phyloP scores from a whole-genome alignment of 345 rosid species.

The Melastoma malabathricum region DNA sequence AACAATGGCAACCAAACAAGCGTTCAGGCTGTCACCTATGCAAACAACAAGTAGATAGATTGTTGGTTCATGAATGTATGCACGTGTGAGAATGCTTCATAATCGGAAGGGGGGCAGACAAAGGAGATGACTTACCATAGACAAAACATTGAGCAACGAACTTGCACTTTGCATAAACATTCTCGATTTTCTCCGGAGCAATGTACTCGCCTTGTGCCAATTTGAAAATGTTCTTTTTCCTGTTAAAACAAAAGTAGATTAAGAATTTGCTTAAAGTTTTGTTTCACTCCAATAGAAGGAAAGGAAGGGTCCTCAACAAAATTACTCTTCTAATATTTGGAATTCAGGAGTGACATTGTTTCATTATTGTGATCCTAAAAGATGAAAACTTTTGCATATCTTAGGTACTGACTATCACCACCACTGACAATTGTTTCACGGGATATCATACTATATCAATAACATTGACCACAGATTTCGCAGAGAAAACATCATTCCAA shows the following conservation, averaged over 20 bases:
- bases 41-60: conserved; percentile 3
- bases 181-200: conserved; percentile 98
- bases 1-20: conserved; percentile 74
- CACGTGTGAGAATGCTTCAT: too few species aligned
- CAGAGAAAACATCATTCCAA: too few species aligned
- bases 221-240: conserved; percentile 98
- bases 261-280: background rate
- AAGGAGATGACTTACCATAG: conserved; percentile 33
- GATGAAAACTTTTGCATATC: too few species aligned
- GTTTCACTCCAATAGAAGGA: background rate
- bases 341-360: too few species aligned
- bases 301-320: background rate
- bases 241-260: conserved; percentile 13
- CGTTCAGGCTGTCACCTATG: conserved; percentile 92
- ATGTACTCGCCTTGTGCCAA: conserved; percentile 98
- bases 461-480: too few species aligned
- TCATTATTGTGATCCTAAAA: too few species aligned
- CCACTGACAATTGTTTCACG: too few species aligned
- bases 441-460: too few species aligned
- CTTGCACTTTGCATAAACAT: conserved; percentile 82
- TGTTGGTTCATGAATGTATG: too few species aligned
- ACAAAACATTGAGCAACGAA: conserved; percentile 74
- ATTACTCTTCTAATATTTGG: too few species aligned
- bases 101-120: conserved; percentile 7
- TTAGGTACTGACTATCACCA: too few species aligned